These are phyloP conservation scores for Balansia obtecta DNA, from an alignment of 2,329 filamentous ascomycete species.

Conservation along the genomic window DNA sequence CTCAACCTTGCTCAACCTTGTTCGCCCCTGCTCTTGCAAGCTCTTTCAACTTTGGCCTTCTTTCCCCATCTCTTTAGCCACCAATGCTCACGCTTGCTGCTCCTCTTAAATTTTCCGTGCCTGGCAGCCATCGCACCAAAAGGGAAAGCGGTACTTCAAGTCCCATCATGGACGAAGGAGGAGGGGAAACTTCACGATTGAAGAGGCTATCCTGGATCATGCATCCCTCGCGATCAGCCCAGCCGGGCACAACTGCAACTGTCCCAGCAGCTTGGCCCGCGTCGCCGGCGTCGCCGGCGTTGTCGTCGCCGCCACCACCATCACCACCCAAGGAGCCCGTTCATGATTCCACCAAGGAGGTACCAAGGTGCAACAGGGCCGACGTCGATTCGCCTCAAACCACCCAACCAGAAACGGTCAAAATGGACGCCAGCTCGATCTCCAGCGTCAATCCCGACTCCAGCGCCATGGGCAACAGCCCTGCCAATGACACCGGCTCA, in stretches of 20 bases:
- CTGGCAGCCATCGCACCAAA: constrained; percentile 6
- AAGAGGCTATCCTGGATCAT: constrained; percentile 9
- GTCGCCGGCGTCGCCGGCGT: constrained; percentile 22
- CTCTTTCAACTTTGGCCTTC: not conserved
- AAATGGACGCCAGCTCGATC: too few species aligned
- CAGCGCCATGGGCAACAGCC: not conserved
- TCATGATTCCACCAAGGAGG: not conserved
- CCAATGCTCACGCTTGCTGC: constrained; percentile 7
- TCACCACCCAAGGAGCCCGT: not conserved
- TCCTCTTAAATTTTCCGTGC: constrained; percentile 5
- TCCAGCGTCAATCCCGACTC: constrained; percentile 3
- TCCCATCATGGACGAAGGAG: constrained; percentile 2
- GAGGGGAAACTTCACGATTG: constrained; percentile 5
- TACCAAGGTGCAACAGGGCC: not conserved
- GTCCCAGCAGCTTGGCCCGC: constrained; percentile 23
- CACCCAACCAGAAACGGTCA: not conserved
- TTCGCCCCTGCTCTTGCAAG: not conserved
- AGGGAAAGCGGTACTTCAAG: not conserved
- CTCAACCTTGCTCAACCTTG: not conserved
- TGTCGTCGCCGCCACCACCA: constrained; percentile 8
- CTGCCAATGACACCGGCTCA: not conserved
- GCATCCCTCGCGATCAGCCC: constrained; percentile 11
- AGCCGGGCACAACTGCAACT: too few species aligned
- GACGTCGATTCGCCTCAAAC: not conserved
- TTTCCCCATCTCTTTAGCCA: constrained; percentile 1